Conservation (phyloP, 768 basidiomycete genomes). For the Pluteus cervinus region DNA sequence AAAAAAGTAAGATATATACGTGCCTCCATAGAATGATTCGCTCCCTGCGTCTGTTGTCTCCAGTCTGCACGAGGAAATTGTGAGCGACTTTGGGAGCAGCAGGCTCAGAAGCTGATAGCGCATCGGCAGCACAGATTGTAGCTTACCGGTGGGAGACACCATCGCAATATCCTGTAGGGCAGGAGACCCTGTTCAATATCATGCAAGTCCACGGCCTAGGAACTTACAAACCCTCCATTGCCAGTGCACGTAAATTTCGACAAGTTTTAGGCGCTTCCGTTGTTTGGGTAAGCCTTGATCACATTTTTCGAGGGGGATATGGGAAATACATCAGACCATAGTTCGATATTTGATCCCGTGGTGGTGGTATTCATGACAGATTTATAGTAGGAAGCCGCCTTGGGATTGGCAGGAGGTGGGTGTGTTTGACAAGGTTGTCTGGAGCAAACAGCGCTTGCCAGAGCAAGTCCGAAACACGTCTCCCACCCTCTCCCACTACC, state of each 20-base stretch:
- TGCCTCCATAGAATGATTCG: conserved; percentile 92
- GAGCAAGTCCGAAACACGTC: too few relatives aligned
- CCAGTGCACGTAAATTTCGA: conserved; percentile 82
- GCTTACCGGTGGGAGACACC: conserved; percentile 85
- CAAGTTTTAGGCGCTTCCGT: conserved; percentile 94
- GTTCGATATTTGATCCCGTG: too few relatives aligned
- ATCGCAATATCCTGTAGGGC: conserved; percentile 89
- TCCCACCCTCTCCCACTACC: too few relatives aligned
- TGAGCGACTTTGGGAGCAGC: conserved; percentile 92
- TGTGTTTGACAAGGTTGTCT: too few relatives aligned
- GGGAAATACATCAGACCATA: too few relatives aligned
- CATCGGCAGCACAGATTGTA: background rate
- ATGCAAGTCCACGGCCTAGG: conserved; percentile 9
- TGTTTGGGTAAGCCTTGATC: too few relatives aligned
- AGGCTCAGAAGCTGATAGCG: conserved; percentile 2
- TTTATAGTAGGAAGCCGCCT: too few relatives aligned
- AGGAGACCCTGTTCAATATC: conserved; percentile 8
- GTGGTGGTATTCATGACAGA: too few relatives aligned
- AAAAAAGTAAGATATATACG: conserved; percentile 7
- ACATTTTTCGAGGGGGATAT: too few relatives aligned
- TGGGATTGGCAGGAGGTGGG: too few relatives aligned
- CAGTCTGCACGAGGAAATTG: conserved; percentile 90
- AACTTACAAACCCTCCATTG: conserved; percentile 76
- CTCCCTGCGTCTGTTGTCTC: conserved; percentile 91
- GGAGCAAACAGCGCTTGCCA: too few relatives aligned